A percentile compares a stretch with the other conserved stretches of the same genome.
Conservation (phyloP, 345 rosid species). For the Salix viminalis region DNA sequence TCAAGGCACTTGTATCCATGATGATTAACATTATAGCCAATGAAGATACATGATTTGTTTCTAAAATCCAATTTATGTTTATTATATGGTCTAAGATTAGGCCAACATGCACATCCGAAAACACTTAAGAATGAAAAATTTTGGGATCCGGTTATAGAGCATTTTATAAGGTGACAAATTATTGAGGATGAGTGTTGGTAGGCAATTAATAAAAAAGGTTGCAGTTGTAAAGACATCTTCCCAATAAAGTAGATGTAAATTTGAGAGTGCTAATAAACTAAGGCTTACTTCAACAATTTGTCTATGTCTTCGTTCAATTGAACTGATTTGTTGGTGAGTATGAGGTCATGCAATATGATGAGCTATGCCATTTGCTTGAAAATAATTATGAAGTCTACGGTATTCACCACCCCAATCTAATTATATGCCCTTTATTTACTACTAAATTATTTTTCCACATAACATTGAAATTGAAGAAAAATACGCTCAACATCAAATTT, state of each 20-base stretch:
- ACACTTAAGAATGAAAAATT: background rate
- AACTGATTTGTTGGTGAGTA: background rate
- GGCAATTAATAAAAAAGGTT: no score
- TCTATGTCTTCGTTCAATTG: background rate
- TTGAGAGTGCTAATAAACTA: background rate
- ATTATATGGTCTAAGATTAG: background rate
- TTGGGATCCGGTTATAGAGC: no score
- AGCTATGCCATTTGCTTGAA: background rate
- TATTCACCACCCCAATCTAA: no score
- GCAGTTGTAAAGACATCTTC: no score
- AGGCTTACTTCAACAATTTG: background rate
- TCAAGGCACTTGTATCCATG: no score
- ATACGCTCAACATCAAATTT: background rate
- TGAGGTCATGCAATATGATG: background rate
- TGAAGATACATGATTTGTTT: background rate
- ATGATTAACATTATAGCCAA: no score
- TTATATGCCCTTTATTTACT: no score
- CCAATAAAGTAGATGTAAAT: no score
- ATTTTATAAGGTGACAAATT: background rate
- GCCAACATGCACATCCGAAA: background rate
- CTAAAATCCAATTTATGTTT: no score
- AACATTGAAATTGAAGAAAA: background rate
- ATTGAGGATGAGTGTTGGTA: background rate
- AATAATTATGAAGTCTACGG: background rate
- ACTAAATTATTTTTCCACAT: background rate